These are phyloP conservation scores for Synchytrium microbalum DNA, from an alignment of 371 early-diverging fungal genomes.

Conservation along the genomic window DNA sequence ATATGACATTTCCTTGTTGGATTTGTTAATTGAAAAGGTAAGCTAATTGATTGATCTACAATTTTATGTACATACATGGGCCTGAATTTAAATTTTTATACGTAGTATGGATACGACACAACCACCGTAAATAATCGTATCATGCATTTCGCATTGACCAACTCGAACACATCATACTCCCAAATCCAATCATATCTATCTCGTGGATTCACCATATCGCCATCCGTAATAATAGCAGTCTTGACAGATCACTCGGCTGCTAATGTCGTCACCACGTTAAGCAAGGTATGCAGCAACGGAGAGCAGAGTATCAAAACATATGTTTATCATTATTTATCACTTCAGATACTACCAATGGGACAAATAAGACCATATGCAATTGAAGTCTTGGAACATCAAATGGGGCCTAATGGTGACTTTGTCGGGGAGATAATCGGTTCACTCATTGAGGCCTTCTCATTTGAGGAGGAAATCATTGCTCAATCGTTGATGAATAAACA, in stretches of 20 bases:
- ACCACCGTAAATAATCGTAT: background rate
- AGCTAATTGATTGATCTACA: no score
- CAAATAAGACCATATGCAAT: background rate
- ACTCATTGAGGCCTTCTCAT: background rate
- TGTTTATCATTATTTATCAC: background rate
- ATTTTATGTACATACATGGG: no score
- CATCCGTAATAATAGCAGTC: background rate
- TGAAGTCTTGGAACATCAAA: background rate
- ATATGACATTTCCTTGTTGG: background rate
- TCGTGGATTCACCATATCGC: background rate
- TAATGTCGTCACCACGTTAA: background rate
- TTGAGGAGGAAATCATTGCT: background rate
- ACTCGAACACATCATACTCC: background rate
- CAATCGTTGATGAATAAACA: background rate
- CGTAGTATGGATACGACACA: background rate
- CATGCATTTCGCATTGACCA: background rate
- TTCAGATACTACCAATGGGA: background rate
- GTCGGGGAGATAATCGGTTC: background rate
- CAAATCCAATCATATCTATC: background rate
- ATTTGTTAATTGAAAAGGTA: background rate
- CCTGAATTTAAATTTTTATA: no score
- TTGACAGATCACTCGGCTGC: background rate
- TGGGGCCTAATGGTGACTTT: background rate
- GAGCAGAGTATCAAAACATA: background rate
- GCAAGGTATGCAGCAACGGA: background rate